phyloP scores from a whole-genome alignment of 2,329 filamentous ascomycete species.

The Monilinia laxa region DNA sequence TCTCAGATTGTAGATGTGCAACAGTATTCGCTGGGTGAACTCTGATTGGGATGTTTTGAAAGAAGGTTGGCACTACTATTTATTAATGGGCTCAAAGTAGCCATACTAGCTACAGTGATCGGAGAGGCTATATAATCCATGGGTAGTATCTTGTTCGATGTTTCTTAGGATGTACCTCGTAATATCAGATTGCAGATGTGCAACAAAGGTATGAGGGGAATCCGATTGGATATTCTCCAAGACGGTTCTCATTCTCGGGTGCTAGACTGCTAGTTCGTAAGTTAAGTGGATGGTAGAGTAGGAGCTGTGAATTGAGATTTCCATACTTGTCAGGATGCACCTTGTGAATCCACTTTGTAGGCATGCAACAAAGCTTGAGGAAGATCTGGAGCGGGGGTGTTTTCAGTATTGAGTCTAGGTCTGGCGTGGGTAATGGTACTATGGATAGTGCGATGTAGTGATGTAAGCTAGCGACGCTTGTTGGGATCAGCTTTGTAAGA shows the following conservation, averaged over 20 bases:
- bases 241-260: neutral
- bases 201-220: neutral
- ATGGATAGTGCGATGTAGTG: neutral
- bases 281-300: neutral
- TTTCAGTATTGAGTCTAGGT: neutral
- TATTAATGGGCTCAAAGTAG: neutral
- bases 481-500: neutral
- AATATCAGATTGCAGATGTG: neutral
- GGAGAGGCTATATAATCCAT: neutral
- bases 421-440: neutral
- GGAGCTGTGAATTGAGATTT: neutral
- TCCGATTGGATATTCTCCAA: neutral
- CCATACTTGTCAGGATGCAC: neutral
- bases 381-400: neutral
- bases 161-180: neutral
- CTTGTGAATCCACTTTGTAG: neutral
- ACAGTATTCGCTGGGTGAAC: neutral
- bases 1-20: neutral
- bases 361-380: neutral
- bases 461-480: neutral
- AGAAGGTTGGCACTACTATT: neutral
- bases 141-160: neutral
- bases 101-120: neutral
- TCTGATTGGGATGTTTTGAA: neutral
- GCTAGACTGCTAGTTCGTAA: neutral